These are phyloP conservation scores for Magnaporthales sp. DNA, from an alignment of 2,329 filamentous ascomycete genomes.

Conservation along the genomic window DNA sequence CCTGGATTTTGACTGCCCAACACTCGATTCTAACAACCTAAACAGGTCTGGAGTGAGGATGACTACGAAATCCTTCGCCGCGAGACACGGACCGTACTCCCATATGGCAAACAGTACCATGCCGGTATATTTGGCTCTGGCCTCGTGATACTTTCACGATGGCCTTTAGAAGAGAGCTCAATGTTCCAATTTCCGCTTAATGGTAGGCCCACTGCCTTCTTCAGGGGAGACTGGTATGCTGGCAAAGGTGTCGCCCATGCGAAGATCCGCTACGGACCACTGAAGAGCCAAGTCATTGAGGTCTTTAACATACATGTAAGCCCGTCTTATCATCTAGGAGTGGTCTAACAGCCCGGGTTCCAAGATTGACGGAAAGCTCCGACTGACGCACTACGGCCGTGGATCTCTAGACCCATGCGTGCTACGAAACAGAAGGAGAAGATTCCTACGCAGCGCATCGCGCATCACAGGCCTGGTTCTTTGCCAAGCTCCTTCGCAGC, in stretches of 20 bases:
- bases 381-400: neutral
- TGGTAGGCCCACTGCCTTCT: constrained; percentile 88
- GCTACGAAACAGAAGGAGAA: constrained; percentile 60
- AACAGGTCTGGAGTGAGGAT: constrained; percentile 52
- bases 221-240: constrained; percentile 90
- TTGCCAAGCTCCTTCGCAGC: constrained; percentile 77
- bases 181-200: constrained; percentile 89
- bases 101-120: constrained; percentile 88
- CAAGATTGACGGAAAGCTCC: neutral
- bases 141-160: constrained; percentile 79
- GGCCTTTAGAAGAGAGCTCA: constrained; percentile 82
- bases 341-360: neutral
- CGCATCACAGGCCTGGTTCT: constrained; percentile 89
- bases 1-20: neutral
- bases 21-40: neutral
- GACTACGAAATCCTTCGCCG: constrained; percentile 73
- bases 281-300: constrained; percentile 60
- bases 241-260: constrained; percentile 90
- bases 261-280: constrained; percentile 61
- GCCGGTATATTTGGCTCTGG: constrained; percentile 85
- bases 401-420: constrained; percentile 56
- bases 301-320: constrained; percentile 86
- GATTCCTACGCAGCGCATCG: constrained; percentile 88
- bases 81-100: constrained; percentile 63
- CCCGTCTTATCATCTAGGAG: constrained; percentile 6